Evolutionary conservation across 2,329 filamentous ascomycete species (phyloP).

Genomic region (Didymella segeticola): DNA sequence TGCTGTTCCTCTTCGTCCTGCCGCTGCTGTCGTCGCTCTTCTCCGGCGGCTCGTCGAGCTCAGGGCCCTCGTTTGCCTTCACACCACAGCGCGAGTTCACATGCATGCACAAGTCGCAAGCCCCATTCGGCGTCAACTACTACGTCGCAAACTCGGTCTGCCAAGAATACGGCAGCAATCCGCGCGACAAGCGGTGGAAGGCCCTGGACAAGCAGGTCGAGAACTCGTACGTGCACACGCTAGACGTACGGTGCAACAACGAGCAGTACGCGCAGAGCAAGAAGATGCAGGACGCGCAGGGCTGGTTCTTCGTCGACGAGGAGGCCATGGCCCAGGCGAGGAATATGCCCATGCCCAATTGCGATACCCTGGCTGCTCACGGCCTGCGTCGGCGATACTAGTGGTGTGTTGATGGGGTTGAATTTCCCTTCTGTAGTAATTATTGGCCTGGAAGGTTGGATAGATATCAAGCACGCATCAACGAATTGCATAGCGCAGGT

Average conservation of each 20-base stretch:
- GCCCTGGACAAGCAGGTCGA: constrained; percentile 82
- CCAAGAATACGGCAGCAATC: constrained; percentile 63
- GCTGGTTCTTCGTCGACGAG: constrained; percentile 84
- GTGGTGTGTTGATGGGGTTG: background rate
- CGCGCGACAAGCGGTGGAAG: constrained; percentile 66
- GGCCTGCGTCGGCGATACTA: constrained; percentile 23
- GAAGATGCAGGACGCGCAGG: constrained; percentile 78
- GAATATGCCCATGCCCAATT: constrained; percentile 66
- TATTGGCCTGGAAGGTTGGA: constrained; percentile 5
- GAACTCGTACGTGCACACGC: constrained; percentile 69
- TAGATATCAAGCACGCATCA: constrained; percentile 10
- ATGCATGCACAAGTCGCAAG: constrained; percentile 69
- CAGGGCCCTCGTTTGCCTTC: constrained; percentile 77
- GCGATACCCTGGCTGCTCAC: constrained; percentile 62
- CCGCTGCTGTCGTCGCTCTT: constrained; percentile 83
- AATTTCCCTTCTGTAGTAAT: constrained; percentile 17
- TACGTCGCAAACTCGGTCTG: constrained; percentile 84
- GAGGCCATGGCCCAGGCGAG: constrained; percentile 78
- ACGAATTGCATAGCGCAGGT: constrained; percentile 1
- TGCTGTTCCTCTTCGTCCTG: constrained; percentile 83
- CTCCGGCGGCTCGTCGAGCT: constrained; percentile 56
- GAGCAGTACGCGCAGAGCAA: constrained; percentile 72
- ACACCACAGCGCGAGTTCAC: constrained; percentile 77
- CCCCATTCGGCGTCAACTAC: constrained; percentile 77
- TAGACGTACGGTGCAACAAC: constrained; percentile 75